Percentiles rank a stretch among this genome's conserved stretches.
These are phyloP conservation scores for Leccinum uliginosum DNA, from an alignment of 768 basidiomycete genomes.

Conservation along the genomic window DNA sequence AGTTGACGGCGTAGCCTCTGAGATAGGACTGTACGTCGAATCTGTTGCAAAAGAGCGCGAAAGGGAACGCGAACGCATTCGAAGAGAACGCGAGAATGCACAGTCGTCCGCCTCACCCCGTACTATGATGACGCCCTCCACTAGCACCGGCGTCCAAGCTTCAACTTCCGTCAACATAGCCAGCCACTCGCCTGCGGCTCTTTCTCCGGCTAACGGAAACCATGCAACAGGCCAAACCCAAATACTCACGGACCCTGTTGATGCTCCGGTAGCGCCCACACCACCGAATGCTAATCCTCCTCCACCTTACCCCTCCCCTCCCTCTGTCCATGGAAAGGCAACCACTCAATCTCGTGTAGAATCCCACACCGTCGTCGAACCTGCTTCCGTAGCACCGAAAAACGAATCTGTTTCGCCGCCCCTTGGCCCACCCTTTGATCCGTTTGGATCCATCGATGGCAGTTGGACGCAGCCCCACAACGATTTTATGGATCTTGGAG, in stretches of 20 bases:
- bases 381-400: conserved; percentile 6
- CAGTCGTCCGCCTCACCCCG: conserved; percentile 28
- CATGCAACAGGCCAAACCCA: conserved; percentile 18
- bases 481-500: conserved; percentile 36
- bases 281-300: conserved; percentile 15
- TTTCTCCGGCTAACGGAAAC: conserved; percentile 11
- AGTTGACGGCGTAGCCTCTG: conserved; percentile 49
- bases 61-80: conserved; percentile 68
- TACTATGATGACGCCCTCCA: conserved; percentile 19
- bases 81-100: conserved; percentile 56
- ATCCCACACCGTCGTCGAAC: conserved; percentile 20
- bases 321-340: conserved; percentile 38
- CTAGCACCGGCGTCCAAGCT: conserved; percentile 8
- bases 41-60: conserved; percentile 73
- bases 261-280: conserved; percentile 1
- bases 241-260: conserved; percentile 12
- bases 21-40: conserved; percentile 71
- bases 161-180: conserved; percentile 10
- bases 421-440: conserved; percentile 36
- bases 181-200: conserved; percentile 12
- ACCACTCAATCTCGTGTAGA: conserved; percentile 14
- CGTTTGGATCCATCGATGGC: conserved; percentile 39
- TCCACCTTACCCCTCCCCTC: conserved; percentile 54
- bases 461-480: conserved; percentile 35
- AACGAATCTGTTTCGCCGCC: conserved; percentile 15